phyloP scores from a whole-genome alignment of 495 filamentous ascomycete species.

The Penicillium manginii region DNA sequence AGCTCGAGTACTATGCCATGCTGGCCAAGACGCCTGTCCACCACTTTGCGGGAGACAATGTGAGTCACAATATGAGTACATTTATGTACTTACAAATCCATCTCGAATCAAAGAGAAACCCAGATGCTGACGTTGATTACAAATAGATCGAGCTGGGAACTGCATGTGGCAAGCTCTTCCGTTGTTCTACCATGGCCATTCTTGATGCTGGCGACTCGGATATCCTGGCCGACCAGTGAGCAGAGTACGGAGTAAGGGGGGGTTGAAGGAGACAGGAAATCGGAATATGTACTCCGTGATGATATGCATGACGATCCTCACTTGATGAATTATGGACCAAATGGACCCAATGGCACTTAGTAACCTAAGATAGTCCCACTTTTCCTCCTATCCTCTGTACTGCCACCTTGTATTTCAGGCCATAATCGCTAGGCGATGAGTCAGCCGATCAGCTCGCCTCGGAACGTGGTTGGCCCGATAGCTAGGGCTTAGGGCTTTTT shows the following conservation, averaged over 20 bases:
- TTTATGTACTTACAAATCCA: too few species aligned
- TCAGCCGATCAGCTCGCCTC: slow-evolving; percentile 23
- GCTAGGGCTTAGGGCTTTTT: slow-evolving; percentile 53
- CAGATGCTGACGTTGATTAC: not conserved
- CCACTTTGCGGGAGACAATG: slow-evolving; percentile 97
- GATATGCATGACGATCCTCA: not conserved
- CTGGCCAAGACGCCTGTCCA: slow-evolving; percentile 90
- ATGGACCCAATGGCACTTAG: not conserved
- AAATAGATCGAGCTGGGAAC: slow-evolving; percentile 87
- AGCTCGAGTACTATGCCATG: slow-evolving; percentile 93
- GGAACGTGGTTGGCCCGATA: slow-evolving; percentile 33
- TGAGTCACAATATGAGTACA: slow-evolving; percentile 60
- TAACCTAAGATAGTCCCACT: not conserved
- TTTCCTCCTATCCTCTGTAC: not conserved
- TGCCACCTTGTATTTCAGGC: not conserved
- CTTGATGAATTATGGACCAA: not conserved
- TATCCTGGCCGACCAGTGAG: slow-evolving; percentile 67
- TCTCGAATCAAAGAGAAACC: too few species aligned
- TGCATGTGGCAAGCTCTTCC: slow-evolving; percentile 80
- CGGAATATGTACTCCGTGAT: not conserved
- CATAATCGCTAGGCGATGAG: slow-evolving; percentile 13
- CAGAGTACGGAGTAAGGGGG: slow-evolving; percentile 13
- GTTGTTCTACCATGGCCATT: slow-evolving; percentile 90
- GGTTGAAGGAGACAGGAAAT: not conserved
- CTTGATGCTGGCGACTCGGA: slow-evolving; percentile 97